phyloP scores from a whole-genome alignment of 371 early-diverging fungal genomes.

The Apophysomyces ossiformis region DNA sequence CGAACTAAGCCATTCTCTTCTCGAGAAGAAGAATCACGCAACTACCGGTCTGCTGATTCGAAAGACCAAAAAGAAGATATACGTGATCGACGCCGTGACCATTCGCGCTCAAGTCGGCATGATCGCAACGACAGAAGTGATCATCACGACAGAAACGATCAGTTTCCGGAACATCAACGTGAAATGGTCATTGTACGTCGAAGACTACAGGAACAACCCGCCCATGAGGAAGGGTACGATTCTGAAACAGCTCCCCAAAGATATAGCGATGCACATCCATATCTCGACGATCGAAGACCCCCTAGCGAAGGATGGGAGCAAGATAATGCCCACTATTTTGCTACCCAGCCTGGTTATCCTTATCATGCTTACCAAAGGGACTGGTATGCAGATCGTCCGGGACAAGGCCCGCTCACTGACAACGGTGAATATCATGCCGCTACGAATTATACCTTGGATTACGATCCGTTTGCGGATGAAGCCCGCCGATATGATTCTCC shows the following conservation, averaged over 20 bases:
- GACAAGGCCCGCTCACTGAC: not conserved
- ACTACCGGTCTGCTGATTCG: not conserved
- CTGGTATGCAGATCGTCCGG: not conserved
- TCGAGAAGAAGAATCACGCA: not conserved
- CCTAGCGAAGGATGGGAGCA: not conserved
- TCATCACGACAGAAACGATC: not conserved
- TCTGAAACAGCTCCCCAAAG: not conserved
- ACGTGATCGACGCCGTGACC: not conserved
- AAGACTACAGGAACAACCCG: not conserved
- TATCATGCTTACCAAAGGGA: not conserved
- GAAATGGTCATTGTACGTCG: conserved; percentile 2
- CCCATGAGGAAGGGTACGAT: not conserved
- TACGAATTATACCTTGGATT: not conserved
- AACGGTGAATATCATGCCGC: not conserved
- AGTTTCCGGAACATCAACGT: not conserved
- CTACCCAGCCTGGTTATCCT: not conserved
- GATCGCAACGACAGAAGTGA: not conserved
- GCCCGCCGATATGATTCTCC: not conserved
- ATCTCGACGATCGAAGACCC: not conserved
- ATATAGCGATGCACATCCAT: not conserved
- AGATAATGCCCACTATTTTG: not conserved
- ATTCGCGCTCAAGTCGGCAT: not conserved
- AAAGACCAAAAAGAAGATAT: not conserved
- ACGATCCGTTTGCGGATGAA: not conserved
- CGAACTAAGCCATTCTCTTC: conserved; percentile 10